Evolutionary conservation across 345 rosid species (phyloP), one percentile per base, ranked within the genome.

Genomic region (Aurinia saxatilis): DNA sequence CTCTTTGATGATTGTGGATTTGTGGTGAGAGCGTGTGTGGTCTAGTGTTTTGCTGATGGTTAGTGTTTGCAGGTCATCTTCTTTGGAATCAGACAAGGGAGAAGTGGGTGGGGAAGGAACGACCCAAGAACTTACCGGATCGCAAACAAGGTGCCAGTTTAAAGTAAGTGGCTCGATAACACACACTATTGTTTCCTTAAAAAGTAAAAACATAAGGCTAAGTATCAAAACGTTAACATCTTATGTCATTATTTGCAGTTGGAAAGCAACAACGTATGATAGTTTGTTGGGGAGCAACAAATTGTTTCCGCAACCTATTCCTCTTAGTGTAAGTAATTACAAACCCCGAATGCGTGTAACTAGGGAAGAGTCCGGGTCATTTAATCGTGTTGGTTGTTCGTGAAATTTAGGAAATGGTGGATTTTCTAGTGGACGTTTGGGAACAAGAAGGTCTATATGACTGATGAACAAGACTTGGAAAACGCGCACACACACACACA

Each of bases 361-460:
- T 8, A n/a, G n/a, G 38, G 7, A 31, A 11, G 25, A 14, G 9
- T 3, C 23, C 1, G 0, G 31, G 53, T 0, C 2, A 34, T 17
- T n/a, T 66, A 36, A 21, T 2, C 6, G 5, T 1, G 9, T 5
- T 5, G 38, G n/a, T 53, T 61, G 35, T 7, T 54, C 36, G 23
- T 47, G 53, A 25, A 61, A 60, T 25, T 31, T 83, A 90, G 97
- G 98, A 87, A 77, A 91, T 91, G 98, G 87, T 85, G 29, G 96
- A 87, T 75, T 91, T 87, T 79, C 89, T 91, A 11, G 95, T 91
- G 54, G 93, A 91, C 77, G 29, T 76, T 15, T 91, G 98, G 93
- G 98, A 91, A 72, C 91, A 91, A 65, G 96, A 87, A 66, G 98
- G 92, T 10, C 70, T 85, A 81, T 87, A 90, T 53, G 95, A 83